Evolutionary conservation across 352 stramenopile species (phyloP).

Genomic region (Phytopythium delawarense): DNA sequence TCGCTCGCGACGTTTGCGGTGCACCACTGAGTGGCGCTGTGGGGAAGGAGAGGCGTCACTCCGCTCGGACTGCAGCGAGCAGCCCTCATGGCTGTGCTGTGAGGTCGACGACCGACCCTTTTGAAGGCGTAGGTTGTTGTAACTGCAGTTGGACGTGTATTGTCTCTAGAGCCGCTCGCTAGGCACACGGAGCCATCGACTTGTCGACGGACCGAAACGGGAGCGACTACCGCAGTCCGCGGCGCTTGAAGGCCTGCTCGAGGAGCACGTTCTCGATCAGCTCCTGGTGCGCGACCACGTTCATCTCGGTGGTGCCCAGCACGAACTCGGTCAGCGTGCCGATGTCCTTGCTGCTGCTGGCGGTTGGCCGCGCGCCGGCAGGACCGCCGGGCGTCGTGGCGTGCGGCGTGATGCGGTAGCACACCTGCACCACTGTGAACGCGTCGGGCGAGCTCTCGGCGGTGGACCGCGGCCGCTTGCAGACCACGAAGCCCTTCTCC

Average conservation of each 20-base stretch:
- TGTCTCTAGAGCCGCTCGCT: too few relatives aligned
- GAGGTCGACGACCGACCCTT: too few relatives aligned
- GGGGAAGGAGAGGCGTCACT: too few relatives aligned
- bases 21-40: too few relatives aligned
- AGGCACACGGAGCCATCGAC: too few relatives aligned
- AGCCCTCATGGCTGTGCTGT: too few relatives aligned
- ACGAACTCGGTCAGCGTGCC: constrained; percentile 31
- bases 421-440: constrained; percentile 29
- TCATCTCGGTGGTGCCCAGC: constrained; percentile 22
- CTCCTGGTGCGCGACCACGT: constrained; percentile 27
- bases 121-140: too few relatives aligned
- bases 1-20: too few relatives aligned
- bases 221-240: not conserved
- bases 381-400: constrained; percentile 9
- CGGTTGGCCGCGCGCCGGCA: constrained; percentile 7
- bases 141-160: too few relatives aligned
- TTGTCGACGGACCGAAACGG: too few relatives aligned
- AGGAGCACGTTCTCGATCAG: constrained; percentile 34
- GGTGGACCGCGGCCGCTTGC: constrained; percentile 16
- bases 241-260: constrained; percentile 20
- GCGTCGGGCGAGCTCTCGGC: constrained; percentile 15
- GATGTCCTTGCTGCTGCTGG: constrained; percentile 22
- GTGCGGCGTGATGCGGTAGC: constrained; percentile 35
- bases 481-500: constrained; percentile 28
- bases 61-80: too few relatives aligned